Conservation (phyloP, 2,329 filamentous ascomycete species). For the Didymella exigua region DNA sequence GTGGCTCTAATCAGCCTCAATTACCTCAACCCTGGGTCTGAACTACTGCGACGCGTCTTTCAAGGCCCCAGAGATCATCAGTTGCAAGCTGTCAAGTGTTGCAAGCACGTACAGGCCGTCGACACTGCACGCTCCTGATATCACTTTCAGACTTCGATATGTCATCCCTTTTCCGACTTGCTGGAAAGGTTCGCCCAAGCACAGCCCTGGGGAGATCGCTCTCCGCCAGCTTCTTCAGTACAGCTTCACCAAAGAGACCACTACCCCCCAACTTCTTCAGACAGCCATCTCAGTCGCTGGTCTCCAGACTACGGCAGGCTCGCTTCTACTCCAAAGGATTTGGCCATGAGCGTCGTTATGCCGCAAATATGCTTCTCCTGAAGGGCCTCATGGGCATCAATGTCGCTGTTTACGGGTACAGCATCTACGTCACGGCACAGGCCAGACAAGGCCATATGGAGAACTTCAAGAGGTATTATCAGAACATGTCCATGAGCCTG, state of each 20-base stretch:
- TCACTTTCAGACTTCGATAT: background rate
- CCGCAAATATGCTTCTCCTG: conserved; percentile 27
- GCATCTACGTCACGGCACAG: conserved; percentile 41
- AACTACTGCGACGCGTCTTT: background rate
- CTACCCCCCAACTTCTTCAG: conserved; percentile 29
- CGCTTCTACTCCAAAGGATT: conserved; percentile 14
- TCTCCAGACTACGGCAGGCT: conserved; percentile 1
- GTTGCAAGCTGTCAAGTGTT: background rate
- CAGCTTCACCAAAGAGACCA: conserved; percentile 10
- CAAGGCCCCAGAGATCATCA: background rate
- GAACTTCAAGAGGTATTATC: conserved; percentile 22
- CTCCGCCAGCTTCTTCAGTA: conserved; percentile 12
- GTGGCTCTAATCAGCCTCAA: background rate
- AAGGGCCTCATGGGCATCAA: conserved; percentile 51
- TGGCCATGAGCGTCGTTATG: conserved; percentile 1
- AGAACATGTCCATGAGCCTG: conserved; percentile 45
- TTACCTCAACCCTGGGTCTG: too few relatives aligned
- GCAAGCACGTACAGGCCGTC: background rate
- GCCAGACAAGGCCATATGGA: conserved; percentile 24
- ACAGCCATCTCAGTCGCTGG: conserved; percentile 8
- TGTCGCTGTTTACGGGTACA: conserved; percentile 47
- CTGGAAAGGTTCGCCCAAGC: conserved; percentile 19
- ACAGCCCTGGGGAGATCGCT: conserved; percentile 1
- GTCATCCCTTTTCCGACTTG: conserved; percentile 21
- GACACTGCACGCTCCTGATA: background rate